phyloP scores from a whole-genome alignment of 2,329 filamentous ascomycete species.

The Fusarium sp. region DNA sequence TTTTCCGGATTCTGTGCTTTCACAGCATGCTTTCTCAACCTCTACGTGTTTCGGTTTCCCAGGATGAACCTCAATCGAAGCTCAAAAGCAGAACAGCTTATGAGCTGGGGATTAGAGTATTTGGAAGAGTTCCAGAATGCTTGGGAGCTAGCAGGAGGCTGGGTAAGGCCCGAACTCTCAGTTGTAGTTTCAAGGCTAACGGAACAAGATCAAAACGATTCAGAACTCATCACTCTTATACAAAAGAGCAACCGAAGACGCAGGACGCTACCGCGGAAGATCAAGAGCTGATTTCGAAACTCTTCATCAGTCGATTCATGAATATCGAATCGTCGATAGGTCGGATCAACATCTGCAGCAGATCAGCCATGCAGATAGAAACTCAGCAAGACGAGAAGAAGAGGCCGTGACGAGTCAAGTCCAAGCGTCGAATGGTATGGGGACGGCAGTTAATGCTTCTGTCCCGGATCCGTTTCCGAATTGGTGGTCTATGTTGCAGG shows the following conservation, averaged over 20 bases:
- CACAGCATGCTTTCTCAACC: conserved; percentile 56
- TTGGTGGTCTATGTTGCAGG: conserved; percentile 45
- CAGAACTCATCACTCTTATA: conserved; percentile 38
- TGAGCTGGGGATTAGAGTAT: conserved; percentile 39
- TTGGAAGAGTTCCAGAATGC: conserved; percentile 40
- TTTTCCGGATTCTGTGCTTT: conserved; percentile 61
- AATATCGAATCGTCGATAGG: conserved; percentile 35
- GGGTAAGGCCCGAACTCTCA: conserved; percentile 15
- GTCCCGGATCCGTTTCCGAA: conserved; percentile 39
- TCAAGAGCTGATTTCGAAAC: conserved; percentile 38
- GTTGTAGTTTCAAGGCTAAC: not conserved
- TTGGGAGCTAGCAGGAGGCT: conserved; percentile 40
- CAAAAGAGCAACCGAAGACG: conserved; percentile 38
- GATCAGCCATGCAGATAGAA: conserved; percentile 37
- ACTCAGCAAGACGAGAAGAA: not conserved
- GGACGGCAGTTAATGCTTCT: not conserved
- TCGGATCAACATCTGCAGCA: conserved; percentile 40
- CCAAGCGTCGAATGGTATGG: not conserved
- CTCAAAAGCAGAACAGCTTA: conserved; percentile 25
- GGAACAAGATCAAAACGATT: conserved; percentile 39
- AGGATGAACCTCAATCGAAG: conserved; percentile 52
- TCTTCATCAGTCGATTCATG: conserved; percentile 37
- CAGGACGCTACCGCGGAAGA: conserved; percentile 29
- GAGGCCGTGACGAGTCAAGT: not conserved
- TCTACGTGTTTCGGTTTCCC: conserved; percentile 55